Percentiles rank a stretch among this genome's conserved stretches.
Conservation (phyloP, 2,329 filamentous ascomycete genomes). For the Microsporum audouinii region DNA sequence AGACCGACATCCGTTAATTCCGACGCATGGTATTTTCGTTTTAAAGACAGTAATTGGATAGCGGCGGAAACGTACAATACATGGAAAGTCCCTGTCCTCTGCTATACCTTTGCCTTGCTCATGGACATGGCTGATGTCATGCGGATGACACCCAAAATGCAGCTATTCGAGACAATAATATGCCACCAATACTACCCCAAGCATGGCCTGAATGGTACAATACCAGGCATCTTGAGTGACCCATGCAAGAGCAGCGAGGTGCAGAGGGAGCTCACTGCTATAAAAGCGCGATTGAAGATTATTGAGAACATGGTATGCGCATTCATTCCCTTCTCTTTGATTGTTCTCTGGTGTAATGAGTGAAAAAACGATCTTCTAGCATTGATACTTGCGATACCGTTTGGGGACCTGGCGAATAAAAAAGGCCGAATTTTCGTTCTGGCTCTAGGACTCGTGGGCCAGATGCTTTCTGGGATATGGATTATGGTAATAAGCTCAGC, state of each 20-base stretch:
- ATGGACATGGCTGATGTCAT: neutral
- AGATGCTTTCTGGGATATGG: slow-evolving; percentile 3
- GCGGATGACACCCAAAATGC: neutral
- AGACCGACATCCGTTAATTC: neutral
- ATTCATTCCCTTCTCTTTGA: neutral
- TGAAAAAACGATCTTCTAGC: neutral
- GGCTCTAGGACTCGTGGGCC: neutral
- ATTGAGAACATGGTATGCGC: neutral
- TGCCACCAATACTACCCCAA: neutral
- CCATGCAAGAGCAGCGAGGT: neutral
- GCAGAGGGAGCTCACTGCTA: neutral
- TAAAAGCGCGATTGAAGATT: neutral
- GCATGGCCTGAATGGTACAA: neutral
- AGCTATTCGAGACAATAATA: slow-evolving; percentile 2
- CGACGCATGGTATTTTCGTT: neutral
- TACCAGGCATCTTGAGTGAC: neutral
- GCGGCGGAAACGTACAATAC: neutral
- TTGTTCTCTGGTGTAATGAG: neutral
- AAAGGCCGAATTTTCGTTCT: slow-evolving; percentile 1
- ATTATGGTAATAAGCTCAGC: neutral
- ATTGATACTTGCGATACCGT: slow-evolving; percentile 5
- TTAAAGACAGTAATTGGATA: neutral
- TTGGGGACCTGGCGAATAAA: slow-evolving; percentile 3
- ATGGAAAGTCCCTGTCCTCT: slow-evolving; percentile 1
- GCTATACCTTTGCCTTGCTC: neutral